phyloP scores from a whole-genome alignment of 345 rosid species.

The Anastatica hierochuntica region DNA sequence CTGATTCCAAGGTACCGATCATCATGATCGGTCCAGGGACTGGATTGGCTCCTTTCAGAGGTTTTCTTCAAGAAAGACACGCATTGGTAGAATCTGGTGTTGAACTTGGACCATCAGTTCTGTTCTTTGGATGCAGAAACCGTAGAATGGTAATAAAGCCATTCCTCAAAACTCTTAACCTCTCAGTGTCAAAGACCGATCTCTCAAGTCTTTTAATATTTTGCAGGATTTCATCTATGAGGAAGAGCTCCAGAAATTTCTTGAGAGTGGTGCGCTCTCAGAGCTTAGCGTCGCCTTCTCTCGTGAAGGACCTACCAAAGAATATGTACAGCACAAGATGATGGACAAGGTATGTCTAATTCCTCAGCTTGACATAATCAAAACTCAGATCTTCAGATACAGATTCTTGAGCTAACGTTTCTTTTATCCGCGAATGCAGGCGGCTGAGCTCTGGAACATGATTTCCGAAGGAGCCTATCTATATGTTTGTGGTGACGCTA shows the following conservation, averaged over 20 bases:
- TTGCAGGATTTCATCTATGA: constrained; percentile 81
- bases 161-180: background rate
- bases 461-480: constrained; percentile 70
- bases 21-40: constrained; percentile 98
- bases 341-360: constrained; percentile 47
- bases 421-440: constrained; percentile 31
- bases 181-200: background rate
- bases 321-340: constrained; percentile 97
- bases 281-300: constrained; percentile 82
- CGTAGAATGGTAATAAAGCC: constrained; percentile 48
- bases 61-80: constrained; percentile 92
- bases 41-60: constrained; percentile 98
- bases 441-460: constrained; percentile 69
- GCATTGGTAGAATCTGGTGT: constrained; percentile 63
- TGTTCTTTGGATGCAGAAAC: constrained; percentile 96
- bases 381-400: background rate
- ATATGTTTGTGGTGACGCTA: constrained; percentile 99
- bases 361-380: background rate
- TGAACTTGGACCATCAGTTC: constrained; percentile 67
- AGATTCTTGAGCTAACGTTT: background rate
- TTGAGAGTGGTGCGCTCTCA: constrained; percentile 62
- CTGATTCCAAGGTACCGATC: constrained; percentile 63
- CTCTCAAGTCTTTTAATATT: background rate
- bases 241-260: constrained; percentile 65
- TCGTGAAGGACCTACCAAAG: constrained; percentile 89